A percentile compares a stretch with the other conserved stretches of the same genome.
phyloP scores from a whole-genome alignment of 179 eudicot species.

The Gypsophila paniculata region DNA sequence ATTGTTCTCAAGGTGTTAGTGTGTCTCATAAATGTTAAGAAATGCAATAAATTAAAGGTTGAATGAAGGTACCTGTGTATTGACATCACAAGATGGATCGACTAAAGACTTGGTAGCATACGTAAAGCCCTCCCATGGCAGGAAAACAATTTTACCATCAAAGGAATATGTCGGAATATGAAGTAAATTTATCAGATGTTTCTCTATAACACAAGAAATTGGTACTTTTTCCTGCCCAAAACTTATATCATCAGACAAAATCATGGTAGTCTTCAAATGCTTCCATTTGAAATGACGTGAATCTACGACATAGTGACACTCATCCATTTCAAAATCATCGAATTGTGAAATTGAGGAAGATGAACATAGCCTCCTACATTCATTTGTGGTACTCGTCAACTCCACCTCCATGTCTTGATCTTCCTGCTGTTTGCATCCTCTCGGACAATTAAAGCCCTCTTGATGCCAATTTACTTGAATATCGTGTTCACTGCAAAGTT shows the following conservation, averaged over 20 bases:
- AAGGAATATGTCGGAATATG: constrained; percentile 40
- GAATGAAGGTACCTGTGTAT: constrained; percentile 49
- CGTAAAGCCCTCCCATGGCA: constrained; percentile 94
- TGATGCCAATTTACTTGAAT: constrained; percentile 70
- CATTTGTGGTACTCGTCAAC: constrained; percentile 32
- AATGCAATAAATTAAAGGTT: background rate
- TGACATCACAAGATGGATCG: constrained; percentile 44
- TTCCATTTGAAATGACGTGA: constrained; percentile 53
- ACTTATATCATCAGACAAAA: constrained; percentile 86
- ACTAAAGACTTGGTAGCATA: constrained; percentile 61
- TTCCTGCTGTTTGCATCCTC: constrained; percentile 54
- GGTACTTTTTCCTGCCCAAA: constrained; percentile 77
- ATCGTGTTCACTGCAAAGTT: constrained; percentile 85
- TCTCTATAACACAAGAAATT: constrained; percentile 82
- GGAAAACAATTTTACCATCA: constrained; percentile 55
- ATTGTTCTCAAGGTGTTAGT: background rate
- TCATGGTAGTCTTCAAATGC: constrained; percentile 45
- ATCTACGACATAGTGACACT: constrained; percentile 70
- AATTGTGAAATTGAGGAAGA: constrained; percentile 24
- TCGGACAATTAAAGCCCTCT: constrained; percentile 65
- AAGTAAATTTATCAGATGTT: constrained; percentile 58
- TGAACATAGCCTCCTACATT: constrained; percentile 22
- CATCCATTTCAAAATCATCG: constrained; percentile 77
- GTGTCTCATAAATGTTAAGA: background rate
- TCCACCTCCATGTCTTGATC: constrained; percentile 31